Evolutionary conservation across 2,329 filamentous ascomycete species (phyloP), one percentile per base, ranked within the genome.

Genomic region (Hysterium pulicare): DNA sequence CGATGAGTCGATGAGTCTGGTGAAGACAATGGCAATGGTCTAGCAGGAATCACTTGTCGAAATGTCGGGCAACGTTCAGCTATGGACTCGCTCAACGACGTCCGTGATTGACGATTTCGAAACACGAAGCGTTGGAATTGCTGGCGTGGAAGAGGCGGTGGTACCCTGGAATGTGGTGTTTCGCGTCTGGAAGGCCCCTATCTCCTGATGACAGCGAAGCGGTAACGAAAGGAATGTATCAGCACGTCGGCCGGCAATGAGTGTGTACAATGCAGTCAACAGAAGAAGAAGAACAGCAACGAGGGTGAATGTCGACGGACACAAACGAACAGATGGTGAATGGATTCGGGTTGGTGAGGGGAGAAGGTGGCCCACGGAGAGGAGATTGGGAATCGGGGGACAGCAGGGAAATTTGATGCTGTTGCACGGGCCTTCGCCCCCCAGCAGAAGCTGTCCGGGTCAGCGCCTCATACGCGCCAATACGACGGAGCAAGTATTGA

Each of bases 61-160:
- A 10, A 9, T 11, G 32, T 15, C n/a, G n/a, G 17, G n/a, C 32
- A 22, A 8, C 19, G 38, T 41, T 33, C 41, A 51, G 52, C 45
- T 45, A 57, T 52, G 37, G 56, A 57, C 57, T 64, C 61, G 61
- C 48, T 61, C 58, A 60, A 47, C 61, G 61, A 64, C 52, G 57
- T 46, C 24, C 26, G 55, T 49, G 45, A 53, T 45, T 52, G 54
- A 44, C 44, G 51, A 50, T 45, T 55, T 57, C 58, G 63, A 66
- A 67, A 67, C 63, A 51, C 59, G 53, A 54, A 49, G 62, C 49
- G 63, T 63, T 58, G 59, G 61, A 59, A 51, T 53, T 46, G 53
- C 43, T 38, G 45, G 45, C 39, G 38, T 38, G 30, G 8, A 28
- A 13, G 50, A 33, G 54, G 44, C 45, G 44, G 51, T 38, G 35